Base-by-base conservation (phyloP, 352 stramenopile species). In the Phytophthora megakarya region DNA sequence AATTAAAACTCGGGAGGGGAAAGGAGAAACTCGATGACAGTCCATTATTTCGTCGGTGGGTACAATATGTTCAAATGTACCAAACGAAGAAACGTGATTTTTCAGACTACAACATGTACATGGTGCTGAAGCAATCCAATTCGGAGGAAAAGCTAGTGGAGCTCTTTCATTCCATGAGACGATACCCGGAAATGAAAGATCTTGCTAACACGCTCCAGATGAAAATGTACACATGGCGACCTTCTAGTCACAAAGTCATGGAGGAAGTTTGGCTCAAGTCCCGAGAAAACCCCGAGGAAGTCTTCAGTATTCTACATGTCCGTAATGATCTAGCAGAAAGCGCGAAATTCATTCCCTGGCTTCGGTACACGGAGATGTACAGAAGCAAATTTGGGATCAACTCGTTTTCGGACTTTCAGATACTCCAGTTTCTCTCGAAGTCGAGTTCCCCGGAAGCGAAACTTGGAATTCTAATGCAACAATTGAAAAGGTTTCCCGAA, bases 261-360 rank as follows among this genome's bases (percentile, higher is more conserved):
- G 32, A 42, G 25, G 19, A 16, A 0, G 46, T 53, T 3, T 53
- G 46, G 46, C 46, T 53, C 4, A 30, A 39, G 30, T 40, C 46
- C 19, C 18, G 8, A 28, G 26, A 21, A 30, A 6, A 1, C 8
- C 46, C 46, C 4, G 19, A 53, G n/a, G 18, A 40, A 10, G 46
- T 53, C 28, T 53, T 42, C 46, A 39, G 39, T 9, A 51, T 51
- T n/a, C 26, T 51, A n/a, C 13, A 11, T 13, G 26, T 52, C 23
- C 6, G 15, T 38, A 26, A 7, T 13, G 28, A 26, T 18, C 39
- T 42, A 11, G 28, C 19, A 11, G 13, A 19, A 7, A 26, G 26
- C n/a, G 2, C 45, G 23, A 5, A 15, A 28, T 30, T 53, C 10
- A 19, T 40, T 19, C 26, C 40, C 16, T 53, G 46, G 46, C 46